Base-by-base conservation (phyloP, 331 rosid genomes). In the Malus hybrid region DNA sequence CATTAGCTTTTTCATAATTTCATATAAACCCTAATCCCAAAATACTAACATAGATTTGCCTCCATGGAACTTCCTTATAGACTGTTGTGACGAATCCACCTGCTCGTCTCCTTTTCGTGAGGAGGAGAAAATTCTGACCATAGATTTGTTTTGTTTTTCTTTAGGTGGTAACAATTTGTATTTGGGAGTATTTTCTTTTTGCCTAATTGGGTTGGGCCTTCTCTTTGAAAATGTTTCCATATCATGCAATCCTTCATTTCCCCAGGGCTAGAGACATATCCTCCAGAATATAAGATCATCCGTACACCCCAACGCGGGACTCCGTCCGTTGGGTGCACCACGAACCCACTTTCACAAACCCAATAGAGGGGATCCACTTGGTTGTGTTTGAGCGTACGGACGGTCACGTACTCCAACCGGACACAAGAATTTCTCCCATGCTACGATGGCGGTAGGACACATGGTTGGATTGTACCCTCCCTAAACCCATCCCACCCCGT, bases 401-500 rank as follows among this genome's bases (percentile, higher is more conserved):
- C 5, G 19, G 7, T 5, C 19, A 13, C 0, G 3, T 15, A 3
- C n/a, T 15, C n/a, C 1, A 2, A 0, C 3, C 0, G 2, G 0
- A 14, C n/a, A 50, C 8, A 50, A 50, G n/a, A 50, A 5, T 50
- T 50, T 50, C n/a, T 50, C n/a, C 15, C 55, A 0, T 46, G 0
- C 16, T 13, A 13, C 6, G 6, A 0, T 46, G 53, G 53, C 53
- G 12, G 52, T 46, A 46, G 18, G 18, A 5, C 18, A 5, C 18
- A 15, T 0, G 6, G 18, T 1, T 6, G 7, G 52, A 2, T 46
- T 46, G 13, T 36, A 4, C 19, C 53, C 53, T 9, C 2, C 44
- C 44, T 36, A 36, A 5, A n/a, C 56, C n/a, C 16, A 0, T 50
- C n/a, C 56, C 9, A 15, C 0, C 3, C 3, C 53, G 14, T 48